Evolutionary conservation across 108 stramenopile species (phyloP).

Genomic region (Licmophora abbreviata): DNA sequence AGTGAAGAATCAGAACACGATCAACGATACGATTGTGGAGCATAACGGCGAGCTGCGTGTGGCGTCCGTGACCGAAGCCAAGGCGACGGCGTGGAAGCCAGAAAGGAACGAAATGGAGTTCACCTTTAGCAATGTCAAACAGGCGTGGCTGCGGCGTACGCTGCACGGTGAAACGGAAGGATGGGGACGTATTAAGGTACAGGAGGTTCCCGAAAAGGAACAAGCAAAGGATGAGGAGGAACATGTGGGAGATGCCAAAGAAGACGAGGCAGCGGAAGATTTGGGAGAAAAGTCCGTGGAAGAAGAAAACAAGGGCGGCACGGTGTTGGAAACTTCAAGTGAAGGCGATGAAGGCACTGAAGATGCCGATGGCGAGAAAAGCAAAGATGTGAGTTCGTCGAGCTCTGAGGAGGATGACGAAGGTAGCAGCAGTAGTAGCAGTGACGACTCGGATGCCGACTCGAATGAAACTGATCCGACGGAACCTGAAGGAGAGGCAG

Average conservation of each 20-base stretch:
- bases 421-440: too few species aligned
- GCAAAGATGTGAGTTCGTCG: too few species aligned
- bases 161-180: constrained; percentile 48
- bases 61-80: constrained; percentile 66
- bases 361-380: too few species aligned
- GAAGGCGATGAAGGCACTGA: too few species aligned
- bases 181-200: constrained; percentile 41
- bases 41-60: constrained; percentile 51
- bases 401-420: too few species aligned
- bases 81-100: constrained; percentile 70
- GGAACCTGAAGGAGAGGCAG: too few species aligned
- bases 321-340: too few species aligned
- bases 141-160: constrained; percentile 61
- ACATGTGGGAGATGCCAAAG: constrained; percentile 1
- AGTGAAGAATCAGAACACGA: constrained; percentile 16
- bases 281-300: constrained; percentile 5
- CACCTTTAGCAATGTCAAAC: constrained; percentile 58
- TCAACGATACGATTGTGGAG: constrained; percentile 62
- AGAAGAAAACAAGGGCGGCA: constrained; percentile 2
- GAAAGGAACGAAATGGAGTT: constrained; percentile 52
- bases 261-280: constrained; percentile 6
- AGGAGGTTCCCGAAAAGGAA: constrained; percentile 13
- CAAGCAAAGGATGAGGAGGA: constrained; percentile 6
- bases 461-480: too few species aligned
- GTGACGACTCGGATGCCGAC: too few species aligned